phyloP scores from a whole-genome alignment of 305 asterid genomes.

The Fraxinus sp. region DNA sequence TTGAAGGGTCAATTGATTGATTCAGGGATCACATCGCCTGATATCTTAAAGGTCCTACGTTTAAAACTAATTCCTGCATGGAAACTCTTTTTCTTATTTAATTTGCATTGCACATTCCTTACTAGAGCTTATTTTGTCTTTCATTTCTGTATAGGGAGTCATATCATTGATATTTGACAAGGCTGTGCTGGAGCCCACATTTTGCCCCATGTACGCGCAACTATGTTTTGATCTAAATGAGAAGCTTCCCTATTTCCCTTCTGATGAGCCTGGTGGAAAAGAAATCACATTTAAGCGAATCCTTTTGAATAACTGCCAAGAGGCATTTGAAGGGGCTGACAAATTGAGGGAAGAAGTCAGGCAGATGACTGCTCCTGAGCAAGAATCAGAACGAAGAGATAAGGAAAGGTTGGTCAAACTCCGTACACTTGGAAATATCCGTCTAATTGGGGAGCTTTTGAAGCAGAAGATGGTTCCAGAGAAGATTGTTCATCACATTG shows the following conservation, averaged over 20 bases:
- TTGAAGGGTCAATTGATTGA: conserved; percentile 81
- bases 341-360: conserved; percentile 70
- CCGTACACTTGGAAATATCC: conserved; percentile 91
- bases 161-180: conserved; percentile 93
- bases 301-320: conserved; percentile 83
- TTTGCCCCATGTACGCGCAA: conserved; percentile 89
- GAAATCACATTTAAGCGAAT: conserved; percentile 80
- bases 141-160: conserved; percentile 50
- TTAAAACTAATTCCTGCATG: background rate
- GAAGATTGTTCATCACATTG: conserved; percentile 89
- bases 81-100: background rate
- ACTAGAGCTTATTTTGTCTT: conserved; percentile 17
- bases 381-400: conserved; percentile 73
- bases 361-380: conserved; percentile 86
- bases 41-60: conserved; percentile 67
- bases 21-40: conserved; percentile 86
- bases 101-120: background rate
- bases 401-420: conserved; percentile 72
- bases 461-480: conserved; percentile 96
- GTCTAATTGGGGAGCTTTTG: conserved; percentile 91
- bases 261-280: conserved; percentile 85
- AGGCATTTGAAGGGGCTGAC: conserved; percentile 87
- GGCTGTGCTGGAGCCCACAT: conserved; percentile 94
- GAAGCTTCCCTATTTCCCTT: conserved; percentile 83
- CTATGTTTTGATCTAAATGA: conserved; percentile 77